Percentiles rank a stretch among this genome's conserved stretches.
phyloP scores from a whole-genome alignment of 495 filamentous ascomycete genomes.

The Aspergillus ellipticus region DNA sequence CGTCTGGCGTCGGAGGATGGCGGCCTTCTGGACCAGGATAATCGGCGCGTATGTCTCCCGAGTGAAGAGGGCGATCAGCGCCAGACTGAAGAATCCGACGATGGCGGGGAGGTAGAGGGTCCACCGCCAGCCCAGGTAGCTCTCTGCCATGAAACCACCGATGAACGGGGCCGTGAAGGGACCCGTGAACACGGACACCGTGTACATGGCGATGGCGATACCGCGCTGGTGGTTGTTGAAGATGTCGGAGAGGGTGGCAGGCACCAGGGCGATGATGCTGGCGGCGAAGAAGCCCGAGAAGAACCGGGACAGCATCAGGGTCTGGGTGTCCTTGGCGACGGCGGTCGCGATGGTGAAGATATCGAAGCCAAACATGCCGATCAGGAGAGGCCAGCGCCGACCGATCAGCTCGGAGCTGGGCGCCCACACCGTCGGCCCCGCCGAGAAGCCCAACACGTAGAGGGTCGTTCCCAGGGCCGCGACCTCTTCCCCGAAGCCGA shows the following conservation, averaged over 20 bases:
- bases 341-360: constrained; percentile 51
- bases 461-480: constrained; percentile 48
- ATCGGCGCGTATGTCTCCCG: constrained; percentile 39
- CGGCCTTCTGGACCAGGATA: constrained; percentile 34
- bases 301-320: constrained; percentile 46
- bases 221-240: constrained; percentile 43
- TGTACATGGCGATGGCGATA: constrained; percentile 46
- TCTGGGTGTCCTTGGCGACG: constrained; percentile 54
- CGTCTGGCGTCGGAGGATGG: constrained; percentile 35
- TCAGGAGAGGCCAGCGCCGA: constrained; percentile 43
- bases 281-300: constrained; percentile 47
- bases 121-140: constrained; percentile 44
- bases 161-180: constrained; percentile 43
- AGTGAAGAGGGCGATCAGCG: constrained; percentile 23
- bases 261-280: constrained; percentile 46
- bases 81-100: constrained; percentile 24
- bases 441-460: constrained; percentile 48
- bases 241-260: constrained; percentile 47
- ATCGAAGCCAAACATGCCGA: constrained; percentile 45
- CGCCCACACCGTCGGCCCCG: constrained; percentile 53
- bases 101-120: constrained; percentile 41
- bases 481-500: constrained; percentile 42
- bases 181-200: constrained; percentile 40
- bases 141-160: constrained; percentile 35
- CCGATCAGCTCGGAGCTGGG: constrained; percentile 77